Evolutionary conservation across 2,329 filamentous ascomycete genomes (phyloP).

Genomic region (Fusarium sp.): DNA sequence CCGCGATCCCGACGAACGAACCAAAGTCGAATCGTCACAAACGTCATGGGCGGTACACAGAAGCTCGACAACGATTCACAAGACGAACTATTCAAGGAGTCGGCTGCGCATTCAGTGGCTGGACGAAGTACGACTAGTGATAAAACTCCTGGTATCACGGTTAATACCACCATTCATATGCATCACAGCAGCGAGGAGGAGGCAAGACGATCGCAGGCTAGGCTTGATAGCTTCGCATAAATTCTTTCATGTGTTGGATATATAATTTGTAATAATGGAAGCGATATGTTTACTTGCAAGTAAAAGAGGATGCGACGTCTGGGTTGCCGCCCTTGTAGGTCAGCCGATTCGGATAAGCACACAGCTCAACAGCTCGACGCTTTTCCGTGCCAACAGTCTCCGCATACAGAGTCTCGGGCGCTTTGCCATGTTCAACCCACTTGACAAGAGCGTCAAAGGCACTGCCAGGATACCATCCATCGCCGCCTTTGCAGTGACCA

Average conservation of each 20-base stretch:
- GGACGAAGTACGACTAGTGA: neutral
- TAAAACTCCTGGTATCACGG: slow-evolving; percentile 27
- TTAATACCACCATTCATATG: slow-evolving; percentile 35
- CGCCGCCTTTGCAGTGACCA: slow-evolving; percentile 8
- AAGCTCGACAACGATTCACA: slow-evolving; percentile 35
- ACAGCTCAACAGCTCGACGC: neutral
- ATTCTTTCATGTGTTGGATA: too few relatives aligned
- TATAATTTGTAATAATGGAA: neutral
- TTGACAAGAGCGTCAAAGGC: slow-evolving; percentile 6
- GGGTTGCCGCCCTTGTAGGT: neutral
- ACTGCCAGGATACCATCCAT: slow-evolving; percentile 12
- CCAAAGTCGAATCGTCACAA: slow-evolving; percentile 33
- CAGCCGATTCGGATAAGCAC: slow-evolving; percentile 17
- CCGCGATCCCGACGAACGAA: slow-evolving; percentile 32
- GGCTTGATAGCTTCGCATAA: slow-evolving; percentile 10
- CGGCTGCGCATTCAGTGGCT: neutral
- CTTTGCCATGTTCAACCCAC: slow-evolving; percentile 25
- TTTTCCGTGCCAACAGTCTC: neutral
- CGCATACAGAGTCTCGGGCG: slow-evolving; percentile 19
- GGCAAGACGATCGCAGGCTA: slow-evolving; percentile 1
- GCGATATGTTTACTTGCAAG: neutral
- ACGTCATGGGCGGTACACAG: slow-evolving; percentile 35
- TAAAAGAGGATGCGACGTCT: slow-evolving; percentile 3
- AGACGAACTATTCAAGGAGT: slow-evolving; percentile 35
- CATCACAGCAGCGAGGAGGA: slow-evolving; percentile 9